Evolutionary conservation across 2,329 filamentous ascomycete species (phyloP).

Genomic region (Calonectria montana): DNA sequence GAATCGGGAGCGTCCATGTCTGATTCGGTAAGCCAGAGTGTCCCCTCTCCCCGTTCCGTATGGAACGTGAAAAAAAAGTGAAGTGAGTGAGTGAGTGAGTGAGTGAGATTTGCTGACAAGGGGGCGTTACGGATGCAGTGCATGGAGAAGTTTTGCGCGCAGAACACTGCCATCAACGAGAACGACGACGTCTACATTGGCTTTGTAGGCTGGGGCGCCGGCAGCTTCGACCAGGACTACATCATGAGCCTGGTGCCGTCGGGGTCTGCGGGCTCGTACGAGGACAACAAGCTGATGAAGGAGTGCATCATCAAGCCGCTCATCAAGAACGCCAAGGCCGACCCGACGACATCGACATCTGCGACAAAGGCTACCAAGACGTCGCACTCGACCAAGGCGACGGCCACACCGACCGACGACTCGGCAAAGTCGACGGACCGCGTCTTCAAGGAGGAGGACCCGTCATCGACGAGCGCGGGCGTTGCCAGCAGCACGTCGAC

Average conservation of each 20-base stretch:
- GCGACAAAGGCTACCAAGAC: slow-evolving; percentile 8
- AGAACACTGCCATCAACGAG: slow-evolving; percentile 58
- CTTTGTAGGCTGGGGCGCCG: slow-evolving; percentile 59
- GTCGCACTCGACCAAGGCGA: neutral
- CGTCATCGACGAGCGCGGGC: neutral
- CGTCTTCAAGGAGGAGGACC: slow-evolving; percentile 26
- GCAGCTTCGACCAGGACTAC: slow-evolving; percentile 56
- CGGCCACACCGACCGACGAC: neutral
- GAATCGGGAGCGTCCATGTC: slow-evolving; percentile 64
- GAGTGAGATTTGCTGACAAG: too few species aligned
- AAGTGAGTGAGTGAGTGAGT: too few species aligned
- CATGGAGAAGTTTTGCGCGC: slow-evolving; percentile 56
- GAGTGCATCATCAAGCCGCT: slow-evolving; percentile 56
- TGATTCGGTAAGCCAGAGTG: slow-evolving; percentile 46
- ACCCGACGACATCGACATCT: neutral
- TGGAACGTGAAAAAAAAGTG: too few species aligned
- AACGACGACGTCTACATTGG: slow-evolving; percentile 61
- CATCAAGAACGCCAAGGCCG: slow-evolving; percentile 30
- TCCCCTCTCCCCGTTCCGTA: too few species aligned
- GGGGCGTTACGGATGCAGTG: slow-evolving; percentile 47
- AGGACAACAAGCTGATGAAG: slow-evolving; percentile 56
- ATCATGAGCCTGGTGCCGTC: slow-evolving; percentile 56
- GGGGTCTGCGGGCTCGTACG: slow-evolving; percentile 37
- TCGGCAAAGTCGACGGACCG: slow-evolving; percentile 13
- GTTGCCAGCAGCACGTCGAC: slow-evolving; percentile 2